Evolutionary conservation across 345 rosid species (phyloP).

Genomic region (Eucalyptus marginata): DNA sequence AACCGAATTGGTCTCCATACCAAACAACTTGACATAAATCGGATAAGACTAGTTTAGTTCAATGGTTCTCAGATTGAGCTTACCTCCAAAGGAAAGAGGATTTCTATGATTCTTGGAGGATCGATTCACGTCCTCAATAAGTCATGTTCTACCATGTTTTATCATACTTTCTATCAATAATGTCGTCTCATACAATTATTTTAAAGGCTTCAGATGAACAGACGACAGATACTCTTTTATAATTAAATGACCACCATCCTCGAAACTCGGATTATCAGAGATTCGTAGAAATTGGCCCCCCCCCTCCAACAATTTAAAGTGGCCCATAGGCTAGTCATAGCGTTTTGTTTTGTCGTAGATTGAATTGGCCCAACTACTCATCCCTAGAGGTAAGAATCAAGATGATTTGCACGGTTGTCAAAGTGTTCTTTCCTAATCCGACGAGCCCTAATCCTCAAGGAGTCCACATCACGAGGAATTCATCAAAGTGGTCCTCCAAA

Average conservation of each 20-base stretch:
- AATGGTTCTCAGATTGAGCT: not conserved
- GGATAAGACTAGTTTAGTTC: accelerated
- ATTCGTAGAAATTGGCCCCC: not conserved
- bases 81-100: not conserved
- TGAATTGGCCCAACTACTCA: not conserved
- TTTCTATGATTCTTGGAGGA: not conserved
- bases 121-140: not conserved
- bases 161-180: not conserved
- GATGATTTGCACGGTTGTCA: not conserved
- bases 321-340: not conserved
- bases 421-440: not conserved
- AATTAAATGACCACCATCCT: not conserved
- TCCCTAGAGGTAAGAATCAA: not conserved
- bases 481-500: not conserved
- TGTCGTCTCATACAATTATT: not conserved
- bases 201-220: not conserved
- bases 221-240: accelerated
- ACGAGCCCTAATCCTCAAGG: not conserved
- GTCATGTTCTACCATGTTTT: not conserved
- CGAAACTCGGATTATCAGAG: not conserved
- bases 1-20: accelerated
- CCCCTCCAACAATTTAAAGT: not conserved
- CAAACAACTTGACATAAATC: accelerated
- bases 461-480: not conserved
- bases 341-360: not conserved